phyloP scores from a whole-genome alignment of 257 asterid genomes.

The Lithospermum erythrorhizon region DNA sequence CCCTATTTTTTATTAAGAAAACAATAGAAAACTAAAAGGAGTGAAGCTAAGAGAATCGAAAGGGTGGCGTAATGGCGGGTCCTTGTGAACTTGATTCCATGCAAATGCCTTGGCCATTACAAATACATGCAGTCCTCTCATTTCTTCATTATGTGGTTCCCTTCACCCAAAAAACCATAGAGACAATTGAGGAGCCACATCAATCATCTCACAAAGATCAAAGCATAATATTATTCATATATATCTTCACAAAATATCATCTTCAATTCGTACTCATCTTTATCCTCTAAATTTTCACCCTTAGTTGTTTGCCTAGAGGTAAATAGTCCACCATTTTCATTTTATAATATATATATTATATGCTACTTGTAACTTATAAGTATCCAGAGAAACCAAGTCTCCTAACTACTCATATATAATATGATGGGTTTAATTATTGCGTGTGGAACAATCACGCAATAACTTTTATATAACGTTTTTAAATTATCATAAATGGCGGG shows the following conservation, averaged over 20 bases:
- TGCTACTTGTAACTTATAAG: no score
- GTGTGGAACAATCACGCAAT: no score
- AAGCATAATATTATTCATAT: slow-evolving; percentile 15
- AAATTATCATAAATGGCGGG: no score
- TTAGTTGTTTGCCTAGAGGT: background rate
- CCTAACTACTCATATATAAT: no score
- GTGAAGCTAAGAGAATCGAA: slow-evolving; percentile 8
- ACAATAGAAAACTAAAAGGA: background rate
- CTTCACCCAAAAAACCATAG: slow-evolving; percentile 11
- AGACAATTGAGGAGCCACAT: background rate
- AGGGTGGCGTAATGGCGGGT: slow-evolving; percentile 47
- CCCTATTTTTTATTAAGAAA: no score
- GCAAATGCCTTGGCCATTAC: slow-evolving; percentile 21
- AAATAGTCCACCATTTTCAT: background rate
- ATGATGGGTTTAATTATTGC: no score
- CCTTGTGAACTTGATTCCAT: slow-evolving; percentile 34
- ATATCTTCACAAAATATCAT: background rate
- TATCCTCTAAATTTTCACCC: slow-evolving; percentile 21
- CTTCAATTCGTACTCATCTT: slow-evolving; percentile 8
- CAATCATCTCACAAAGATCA: background rate
- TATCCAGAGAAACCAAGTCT: no score
- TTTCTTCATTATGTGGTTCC: slow-evolving; percentile 31
- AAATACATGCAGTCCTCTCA: slow-evolving; percentile 38
- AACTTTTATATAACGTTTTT: no score
- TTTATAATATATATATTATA: no score